phyloP scores from a whole-genome alignment of 164 flowering plant species.

The Echeveria elegans region DNA sequence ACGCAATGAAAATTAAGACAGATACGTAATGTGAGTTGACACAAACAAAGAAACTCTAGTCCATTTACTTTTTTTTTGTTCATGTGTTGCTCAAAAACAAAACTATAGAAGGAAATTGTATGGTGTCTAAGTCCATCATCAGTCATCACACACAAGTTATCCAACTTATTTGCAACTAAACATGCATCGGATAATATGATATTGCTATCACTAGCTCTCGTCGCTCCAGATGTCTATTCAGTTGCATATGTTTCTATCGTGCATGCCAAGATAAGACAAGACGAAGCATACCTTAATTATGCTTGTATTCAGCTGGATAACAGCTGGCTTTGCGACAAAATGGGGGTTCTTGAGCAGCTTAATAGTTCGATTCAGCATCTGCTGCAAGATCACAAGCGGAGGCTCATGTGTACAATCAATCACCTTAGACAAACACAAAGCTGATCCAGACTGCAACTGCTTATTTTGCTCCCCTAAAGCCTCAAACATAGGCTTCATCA shows the following conservation, averaged over 20 bases:
- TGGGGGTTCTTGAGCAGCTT: slow-evolving; percentile 80
- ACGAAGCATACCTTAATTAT: slow-evolving; percentile 50
- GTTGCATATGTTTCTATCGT: background rate
- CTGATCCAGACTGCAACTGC: slow-evolving; percentile 72
- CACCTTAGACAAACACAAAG: slow-evolving; percentile 70
- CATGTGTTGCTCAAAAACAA: background rate
- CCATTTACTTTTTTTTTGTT: background rate
- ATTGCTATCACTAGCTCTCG: background rate
- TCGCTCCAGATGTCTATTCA: background rate
- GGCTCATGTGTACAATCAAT: slow-evolving; percentile 53
- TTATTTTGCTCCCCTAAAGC: slow-evolving; percentile 82
- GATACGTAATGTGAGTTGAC: background rate
- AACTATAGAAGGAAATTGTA: no score
- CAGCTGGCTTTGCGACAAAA: slow-evolving; percentile 80
- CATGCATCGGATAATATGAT: background rate
- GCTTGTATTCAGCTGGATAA: slow-evolving; percentile 68
- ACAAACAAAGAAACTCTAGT: background rate
- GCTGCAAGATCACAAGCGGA: slow-evolving; percentile 45
- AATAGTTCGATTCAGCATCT: slow-evolving; percentile 51
- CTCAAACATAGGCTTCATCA: slow-evolving; percentile 85
- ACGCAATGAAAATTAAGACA: background rate
- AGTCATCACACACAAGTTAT: background rate
- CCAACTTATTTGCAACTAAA: background rate
- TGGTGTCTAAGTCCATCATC: background rate
- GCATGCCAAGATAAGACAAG: background rate